These are phyloP conservation scores for Candida ipomoeae DNA, from an alignment of 805 yeast species.

Conservation along the genomic window DNA sequence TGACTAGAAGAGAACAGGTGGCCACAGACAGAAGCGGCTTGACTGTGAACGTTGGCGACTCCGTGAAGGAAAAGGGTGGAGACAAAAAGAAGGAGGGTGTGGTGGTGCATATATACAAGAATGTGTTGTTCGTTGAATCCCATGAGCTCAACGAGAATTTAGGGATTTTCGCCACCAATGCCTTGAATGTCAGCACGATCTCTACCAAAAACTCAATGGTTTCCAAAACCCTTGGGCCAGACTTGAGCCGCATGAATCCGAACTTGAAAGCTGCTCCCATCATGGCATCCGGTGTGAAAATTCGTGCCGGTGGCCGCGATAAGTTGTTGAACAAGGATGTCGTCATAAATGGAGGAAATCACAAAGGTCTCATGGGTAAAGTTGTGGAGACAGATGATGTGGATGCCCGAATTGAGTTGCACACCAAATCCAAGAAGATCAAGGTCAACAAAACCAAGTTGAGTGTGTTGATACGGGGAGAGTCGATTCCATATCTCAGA, in stretches of 20 bases:
- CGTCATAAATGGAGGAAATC: conserved; percentile 83
- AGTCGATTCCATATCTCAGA: conserved; percentile 72
- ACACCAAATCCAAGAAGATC: conserved; percentile 83
- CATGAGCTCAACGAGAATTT: conserved; percentile 77
- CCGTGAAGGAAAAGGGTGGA: conserved; percentile 77
- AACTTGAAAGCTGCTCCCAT: conserved; percentile 46
- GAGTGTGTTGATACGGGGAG: conserved; percentile 66
- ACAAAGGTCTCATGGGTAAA: conserved; percentile 91
- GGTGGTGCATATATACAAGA: conserved; percentile 81
- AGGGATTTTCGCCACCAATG: conserved; percentile 83
- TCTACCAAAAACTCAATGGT: conserved; percentile 75
- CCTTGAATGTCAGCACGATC: conserved; percentile 73
- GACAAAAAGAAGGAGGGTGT: conserved; percentile 82
- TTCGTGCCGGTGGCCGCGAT: conserved; percentile 70
- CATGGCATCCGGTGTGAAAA: conserved; percentile 44
- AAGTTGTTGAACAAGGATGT: conserved; percentile 79
- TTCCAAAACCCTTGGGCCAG: conserved; percentile 54
- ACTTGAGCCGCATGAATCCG: conserved; percentile 86
- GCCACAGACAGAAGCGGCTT: conserved; percentile 85
- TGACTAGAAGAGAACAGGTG: conserved; percentile 63
- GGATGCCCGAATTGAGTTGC: conserved; percentile 87
- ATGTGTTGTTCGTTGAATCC: conserved; percentile 73
- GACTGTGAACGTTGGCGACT: conserved; percentile 85
- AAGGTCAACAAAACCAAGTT: conserved; percentile 78
- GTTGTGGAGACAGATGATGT: conserved; percentile 92